Evolutionary conservation across 2,329 filamentous ascomycete genomes (phyloP).

Genomic region (Fusarium foetens): DNA sequence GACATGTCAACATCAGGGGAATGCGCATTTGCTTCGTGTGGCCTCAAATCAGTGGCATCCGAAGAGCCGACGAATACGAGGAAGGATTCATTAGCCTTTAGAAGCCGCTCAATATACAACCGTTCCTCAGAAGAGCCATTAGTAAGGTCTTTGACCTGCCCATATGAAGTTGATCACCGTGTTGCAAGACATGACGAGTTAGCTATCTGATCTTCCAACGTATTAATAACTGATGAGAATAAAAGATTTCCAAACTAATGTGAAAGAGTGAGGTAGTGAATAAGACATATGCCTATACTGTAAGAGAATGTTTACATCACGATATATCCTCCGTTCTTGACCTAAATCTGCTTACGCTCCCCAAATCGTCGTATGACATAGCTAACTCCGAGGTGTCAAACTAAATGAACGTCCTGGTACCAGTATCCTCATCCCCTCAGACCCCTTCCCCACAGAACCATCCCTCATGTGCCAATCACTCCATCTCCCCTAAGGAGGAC

Average conservation of each 20-base stretch:
- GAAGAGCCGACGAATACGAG: no score
- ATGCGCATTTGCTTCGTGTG: no score
- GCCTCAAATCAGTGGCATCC: no score
- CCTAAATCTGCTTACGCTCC: no score
- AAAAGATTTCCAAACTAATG: neutral
- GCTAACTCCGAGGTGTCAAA: no score
- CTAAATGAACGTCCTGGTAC: neutral
- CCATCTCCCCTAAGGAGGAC: neutral
- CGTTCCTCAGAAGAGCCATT: neutral
- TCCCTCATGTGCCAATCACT: accelerated
- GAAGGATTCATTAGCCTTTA: no score
- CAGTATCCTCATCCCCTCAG: neutral
- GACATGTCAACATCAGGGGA: no score
- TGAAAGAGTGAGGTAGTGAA: neutral
- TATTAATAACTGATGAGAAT: accelerated
- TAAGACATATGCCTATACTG: neutral
- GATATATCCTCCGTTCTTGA: no score
- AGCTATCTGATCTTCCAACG: neutral
- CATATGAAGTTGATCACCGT: neutral
- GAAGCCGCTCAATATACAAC: neutral
- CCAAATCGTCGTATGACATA: no score
- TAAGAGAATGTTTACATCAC: neutral
- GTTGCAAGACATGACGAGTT: neutral
- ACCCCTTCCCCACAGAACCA: neutral
- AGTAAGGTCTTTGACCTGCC: neutral